Conservation (phyloP, 2,329 filamentous ascomycete species). For the Botrytis porri region DNA sequence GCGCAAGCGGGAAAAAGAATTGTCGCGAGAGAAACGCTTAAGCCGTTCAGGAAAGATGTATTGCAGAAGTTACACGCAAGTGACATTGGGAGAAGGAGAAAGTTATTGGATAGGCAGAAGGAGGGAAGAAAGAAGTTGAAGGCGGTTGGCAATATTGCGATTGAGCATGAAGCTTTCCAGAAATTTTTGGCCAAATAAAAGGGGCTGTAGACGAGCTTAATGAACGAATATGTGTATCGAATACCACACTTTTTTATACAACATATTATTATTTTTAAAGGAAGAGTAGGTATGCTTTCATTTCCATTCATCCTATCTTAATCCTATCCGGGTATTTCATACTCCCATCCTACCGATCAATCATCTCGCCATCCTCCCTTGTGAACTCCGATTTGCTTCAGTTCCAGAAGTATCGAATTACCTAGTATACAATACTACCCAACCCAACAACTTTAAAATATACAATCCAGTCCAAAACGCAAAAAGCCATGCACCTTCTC, state of each 20-base stretch:
- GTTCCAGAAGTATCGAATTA: not conserved
- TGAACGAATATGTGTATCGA: not conserved
- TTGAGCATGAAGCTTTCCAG: constrained; percentile 94
- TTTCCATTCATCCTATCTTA: not conserved
- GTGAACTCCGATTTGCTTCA: not conserved
- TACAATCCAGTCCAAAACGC: not conserved
- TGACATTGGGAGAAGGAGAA: constrained; percentile 77
- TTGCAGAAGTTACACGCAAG: constrained; percentile 88
- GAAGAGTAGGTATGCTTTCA: not conserved
- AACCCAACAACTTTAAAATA: not conserved
- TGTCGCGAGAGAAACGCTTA: constrained; percentile 89
- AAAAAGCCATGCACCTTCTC: not conserved
- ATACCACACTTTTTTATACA: not conserved
- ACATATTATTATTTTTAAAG: not conserved
- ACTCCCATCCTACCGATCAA: not conserved
- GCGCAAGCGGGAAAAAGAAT: constrained; percentile 79
- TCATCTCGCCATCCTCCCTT: not conserved
- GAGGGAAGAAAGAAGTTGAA: constrained; percentile 86
- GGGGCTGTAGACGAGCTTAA: not conserved
- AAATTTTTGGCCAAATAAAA: constrained; percentile 78
- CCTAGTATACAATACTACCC: not conserved
- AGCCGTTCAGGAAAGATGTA: constrained; percentile 95
- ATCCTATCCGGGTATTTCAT: not conserved
- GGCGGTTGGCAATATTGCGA: constrained; percentile 85
- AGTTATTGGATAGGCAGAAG: constrained; percentile 95